A percentile compares a stretch with the other conserved stretches of the same genome.
Evolutionary conservation across 192 early-diverging fungal genomes (phyloP).

Genomic region (Coemansia sp.): DNA sequence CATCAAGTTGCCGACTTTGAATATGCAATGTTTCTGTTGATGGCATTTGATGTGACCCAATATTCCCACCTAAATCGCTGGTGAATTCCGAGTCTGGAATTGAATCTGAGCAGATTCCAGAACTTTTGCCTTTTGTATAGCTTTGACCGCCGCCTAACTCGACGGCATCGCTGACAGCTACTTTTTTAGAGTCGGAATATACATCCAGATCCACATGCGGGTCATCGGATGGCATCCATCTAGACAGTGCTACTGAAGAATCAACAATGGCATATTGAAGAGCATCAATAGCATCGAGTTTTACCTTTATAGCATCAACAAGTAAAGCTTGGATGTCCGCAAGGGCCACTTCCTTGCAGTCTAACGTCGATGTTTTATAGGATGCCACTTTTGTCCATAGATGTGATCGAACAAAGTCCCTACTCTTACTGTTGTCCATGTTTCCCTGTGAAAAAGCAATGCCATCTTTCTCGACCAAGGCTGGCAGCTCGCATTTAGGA

Average conservation of each 20-base stretch:
- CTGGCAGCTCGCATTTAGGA: constrained; percentile 24
- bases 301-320: constrained; percentile 21
- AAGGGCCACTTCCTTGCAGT: constrained; percentile 16
- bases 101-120: no score
- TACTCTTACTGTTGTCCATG: not conserved
- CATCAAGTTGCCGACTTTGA: not conserved
- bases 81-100: no score
- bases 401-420: constrained; percentile 37
- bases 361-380: constrained; percentile 14
- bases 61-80: not conserved
- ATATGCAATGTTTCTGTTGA: not conserved
- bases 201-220: not conserved
- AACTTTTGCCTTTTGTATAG: not conserved
- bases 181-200: not conserved
- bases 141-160: not conserved
- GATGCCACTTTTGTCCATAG: constrained; percentile 21
- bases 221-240: constrained; percentile 20
- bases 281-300: constrained; percentile 29
- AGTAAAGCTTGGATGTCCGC: constrained; percentile 13
- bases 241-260: constrained; percentile 31
- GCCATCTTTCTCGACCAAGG: not conserved
- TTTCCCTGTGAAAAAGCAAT: no score
- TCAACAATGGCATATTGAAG: constrained; percentile 48
- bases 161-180: not conserved
- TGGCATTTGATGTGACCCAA: not conserved